Conservation (phyloP, 768 basidiomycete species). For the Rubroboletus satanas region DNA sequence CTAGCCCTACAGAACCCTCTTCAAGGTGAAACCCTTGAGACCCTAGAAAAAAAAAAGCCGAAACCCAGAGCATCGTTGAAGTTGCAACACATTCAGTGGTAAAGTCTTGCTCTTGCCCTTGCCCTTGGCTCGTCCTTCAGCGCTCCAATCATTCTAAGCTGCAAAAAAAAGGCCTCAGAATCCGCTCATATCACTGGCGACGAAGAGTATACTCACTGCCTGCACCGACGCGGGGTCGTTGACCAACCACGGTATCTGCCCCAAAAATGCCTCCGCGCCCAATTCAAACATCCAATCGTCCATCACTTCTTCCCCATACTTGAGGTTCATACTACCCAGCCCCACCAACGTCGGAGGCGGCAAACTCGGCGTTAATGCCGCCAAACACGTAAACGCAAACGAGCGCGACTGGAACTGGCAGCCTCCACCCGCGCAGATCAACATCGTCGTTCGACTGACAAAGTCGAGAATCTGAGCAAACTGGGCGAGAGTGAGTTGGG, state of each 20-base stretch:
- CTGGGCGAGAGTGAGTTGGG: background rate
- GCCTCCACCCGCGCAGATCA: slow-evolving; percentile 6
- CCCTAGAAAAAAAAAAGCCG: background rate
- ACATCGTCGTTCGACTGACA: background rate
- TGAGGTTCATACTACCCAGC: too few species aligned
- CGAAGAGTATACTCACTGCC: background rate
- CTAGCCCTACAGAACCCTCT: too few species aligned
- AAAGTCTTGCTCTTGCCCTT: background rate
- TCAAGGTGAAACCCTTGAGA: background rate
- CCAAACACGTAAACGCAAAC: slow-evolving; percentile 12
- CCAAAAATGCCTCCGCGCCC: slow-evolving; percentile 8
- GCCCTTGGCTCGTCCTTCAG: background rate
- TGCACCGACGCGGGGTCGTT: background rate
- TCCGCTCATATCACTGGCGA: rapidly evolving
- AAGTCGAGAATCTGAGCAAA: slow-evolving; percentile 7
- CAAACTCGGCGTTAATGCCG: slow-evolving; percentile 1
- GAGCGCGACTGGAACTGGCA: slow-evolving; percentile 13
- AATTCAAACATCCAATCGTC: slow-evolving; percentile 12
- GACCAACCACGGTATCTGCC: slow-evolving; percentile 3
- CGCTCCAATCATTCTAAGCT: background rate
- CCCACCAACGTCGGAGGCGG: background rate
- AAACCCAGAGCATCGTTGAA: background rate
- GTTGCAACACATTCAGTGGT: slow-evolving; percentile 1
- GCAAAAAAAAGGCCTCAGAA: background rate
- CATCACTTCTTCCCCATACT: background rate